phyloP scores from a whole-genome alignment of 495 filamentous ascomycete species.

The Aspergillus coremiiformis region DNA sequence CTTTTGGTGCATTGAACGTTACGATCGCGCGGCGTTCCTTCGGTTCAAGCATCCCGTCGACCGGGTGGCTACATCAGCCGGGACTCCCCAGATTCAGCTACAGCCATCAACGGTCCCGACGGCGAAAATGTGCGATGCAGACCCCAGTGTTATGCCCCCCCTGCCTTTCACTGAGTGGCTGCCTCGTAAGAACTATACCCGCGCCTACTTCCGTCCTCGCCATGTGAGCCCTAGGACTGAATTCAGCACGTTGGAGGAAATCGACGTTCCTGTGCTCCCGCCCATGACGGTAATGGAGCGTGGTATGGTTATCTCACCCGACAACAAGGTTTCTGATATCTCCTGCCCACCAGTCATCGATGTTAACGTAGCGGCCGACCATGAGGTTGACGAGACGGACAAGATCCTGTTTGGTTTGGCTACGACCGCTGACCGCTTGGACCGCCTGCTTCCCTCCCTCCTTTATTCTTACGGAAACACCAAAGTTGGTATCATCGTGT shows the following conservation, averaged over 20 bases:
- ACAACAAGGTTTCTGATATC: conserved; percentile 28
- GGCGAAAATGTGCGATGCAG: conserved; percentile 26
- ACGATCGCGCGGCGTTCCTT: conserved; percentile 36
- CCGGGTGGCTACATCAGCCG: conserved; percentile 18
- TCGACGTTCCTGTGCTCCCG: conserved; percentile 38
- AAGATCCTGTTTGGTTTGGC: conserved; percentile 46
- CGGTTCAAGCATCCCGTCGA: conserved; percentile 37
- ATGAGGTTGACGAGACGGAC: conserved; percentile 42
- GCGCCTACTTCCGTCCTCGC: conserved; percentile 40
- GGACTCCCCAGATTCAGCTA: conserved; percentile 18
- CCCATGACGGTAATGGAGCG: conserved; percentile 42
- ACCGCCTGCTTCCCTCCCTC: conserved; percentile 40
- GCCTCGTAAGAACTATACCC: conserved; percentile 43
- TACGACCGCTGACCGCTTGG: conserved; percentile 44
- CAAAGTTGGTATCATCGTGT: conserved; percentile 42
- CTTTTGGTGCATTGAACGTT: conserved; percentile 41
- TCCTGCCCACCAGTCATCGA: conserved; percentile 43
- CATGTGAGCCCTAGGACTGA: conserved; percentile 32
- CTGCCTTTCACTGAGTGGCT: conserved; percentile 41
- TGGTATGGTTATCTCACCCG: conserved; percentile 37
- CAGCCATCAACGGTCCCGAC: conserved; percentile 12
- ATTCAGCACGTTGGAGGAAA: conserved; percentile 37
- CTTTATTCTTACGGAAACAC: conserved; percentile 45
- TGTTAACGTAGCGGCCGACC: conserved; percentile 36
- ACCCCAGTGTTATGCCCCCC: conserved; percentile 32